A percentile compares a stretch with the other conserved stretches of the same genome.
Conservation (phyloP, 257 asterid genomes). For the Nicotiana attenuata region DNA sequence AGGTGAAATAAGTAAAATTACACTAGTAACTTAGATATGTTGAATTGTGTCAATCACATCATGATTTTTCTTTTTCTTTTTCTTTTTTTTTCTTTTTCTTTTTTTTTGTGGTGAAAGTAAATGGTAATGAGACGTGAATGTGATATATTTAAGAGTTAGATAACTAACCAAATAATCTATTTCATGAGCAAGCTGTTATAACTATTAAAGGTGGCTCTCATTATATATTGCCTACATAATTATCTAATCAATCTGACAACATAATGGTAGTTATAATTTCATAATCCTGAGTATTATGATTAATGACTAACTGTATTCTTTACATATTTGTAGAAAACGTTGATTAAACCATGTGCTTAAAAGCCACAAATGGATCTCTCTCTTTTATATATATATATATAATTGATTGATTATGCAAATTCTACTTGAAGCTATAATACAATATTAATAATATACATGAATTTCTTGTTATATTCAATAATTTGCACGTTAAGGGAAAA, state of each 20-base stretch:
- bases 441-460: not conserved
- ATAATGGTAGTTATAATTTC: slow-evolving; percentile 11
- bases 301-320: not conserved
- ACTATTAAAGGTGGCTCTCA: slow-evolving; percentile 33
- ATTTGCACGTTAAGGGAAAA: not conserved
- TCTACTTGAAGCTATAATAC: not conserved
- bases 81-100: no score
- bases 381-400: no score
- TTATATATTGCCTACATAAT: slow-evolving; percentile 21
- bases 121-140: no score
- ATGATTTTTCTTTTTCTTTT: no score
- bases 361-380: not conserved
- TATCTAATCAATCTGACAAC: slow-evolving; percentile 29
- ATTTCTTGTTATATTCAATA: not conserved
- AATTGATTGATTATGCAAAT: not conserved
- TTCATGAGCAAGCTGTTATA: slow-evolving; percentile 13
- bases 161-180: not conserved
- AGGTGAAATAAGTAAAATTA: no score
- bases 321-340: not conserved
- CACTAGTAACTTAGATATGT: no score
- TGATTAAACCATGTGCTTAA: not conserved
- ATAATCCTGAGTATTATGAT: not conserved
- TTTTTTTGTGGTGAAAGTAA: no score
- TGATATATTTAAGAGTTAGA: not conserved
- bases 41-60: no score